Evolutionary conservation across 805 yeast genomes (phyloP), one percentile per base, ranked within the genome.

Genomic region (Groenewaldozyma tartarivorans): DNA sequence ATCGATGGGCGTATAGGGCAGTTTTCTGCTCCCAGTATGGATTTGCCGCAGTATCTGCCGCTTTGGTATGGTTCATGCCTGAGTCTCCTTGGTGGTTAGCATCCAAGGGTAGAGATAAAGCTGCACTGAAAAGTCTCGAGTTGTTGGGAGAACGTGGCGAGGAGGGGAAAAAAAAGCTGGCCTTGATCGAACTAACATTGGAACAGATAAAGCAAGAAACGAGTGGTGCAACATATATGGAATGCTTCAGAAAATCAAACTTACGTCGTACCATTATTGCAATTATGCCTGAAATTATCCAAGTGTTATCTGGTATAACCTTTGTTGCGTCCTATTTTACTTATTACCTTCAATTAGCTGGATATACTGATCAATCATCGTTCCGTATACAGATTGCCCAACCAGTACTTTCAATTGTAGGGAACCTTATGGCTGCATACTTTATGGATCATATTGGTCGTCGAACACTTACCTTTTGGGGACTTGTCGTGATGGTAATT

Each of bases 1-100:
- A 56, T 26, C 51, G 62, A 16, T 48, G 64, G 60, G 67, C 75
- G 4, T 76, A 71, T 53, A 61, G 67, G 40, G 60, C 73, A 33
- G 79, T 80, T 7, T 73, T 71, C 51, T 79, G 74, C 3, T 44
- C 74, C 11, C 81, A 75, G 57, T 75, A 79, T 79, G 56, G 64
- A 3, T 75, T 77, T 77, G 73, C 77, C 4, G 51, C 66, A 13
- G 75, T 75, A 26, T 52, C 75, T 17, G 48, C 64, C 20, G 52
- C 70, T 2, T 43, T 20, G 2, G 39, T 45, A 2, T 36, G 18
- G 20, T 69, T 76, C 30, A 80, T 80, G 7, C 60, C 60, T 5
- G 79, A 75, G 41, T 70, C 76, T 5, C 81, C 81, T 22, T 69
- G 74, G 69, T 75, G 75, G 73, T 55, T 72, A 33, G 67, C 68